phyloP scores from a whole-genome alignment of 202 grass and related monocot species.

The Hordeum pubiflorum region DNA sequence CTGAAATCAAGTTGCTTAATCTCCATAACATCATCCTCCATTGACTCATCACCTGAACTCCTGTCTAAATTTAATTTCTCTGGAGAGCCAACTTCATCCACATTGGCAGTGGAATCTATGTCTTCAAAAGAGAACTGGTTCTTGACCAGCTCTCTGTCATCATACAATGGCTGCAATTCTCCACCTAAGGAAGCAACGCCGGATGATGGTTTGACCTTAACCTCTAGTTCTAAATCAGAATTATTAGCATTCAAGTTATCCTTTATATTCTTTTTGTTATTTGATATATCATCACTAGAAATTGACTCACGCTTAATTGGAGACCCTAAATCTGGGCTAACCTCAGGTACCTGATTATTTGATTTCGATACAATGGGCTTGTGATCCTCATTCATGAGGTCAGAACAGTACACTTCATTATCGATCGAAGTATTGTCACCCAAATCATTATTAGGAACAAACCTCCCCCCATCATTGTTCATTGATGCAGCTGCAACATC shows the following conservation, averaged over 20 bases:
- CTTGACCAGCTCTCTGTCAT: slow-evolving; percentile 70
- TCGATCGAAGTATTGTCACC: not conserved
- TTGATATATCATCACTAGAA: slow-evolving; percentile 83
- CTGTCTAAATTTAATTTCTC: slow-evolving; percentile 98
- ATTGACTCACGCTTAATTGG: slow-evolving; percentile 89
- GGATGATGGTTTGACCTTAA: slow-evolving; percentile 59
- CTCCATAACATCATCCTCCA: slow-evolving; percentile 89
- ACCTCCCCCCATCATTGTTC: slow-evolving; percentile 17
- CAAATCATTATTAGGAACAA: slow-evolving; percentile 14
- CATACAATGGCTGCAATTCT: slow-evolving; percentile 57
- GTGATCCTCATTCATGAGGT: slow-evolving; percentile 38
- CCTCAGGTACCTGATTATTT: slow-evolving; percentile 90
- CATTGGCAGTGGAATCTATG: slow-evolving; percentile 53
- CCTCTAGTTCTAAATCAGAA: slow-evolving; percentile 99
- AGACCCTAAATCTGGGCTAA: slow-evolving; percentile 82
- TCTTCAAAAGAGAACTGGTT: slow-evolving; percentile 66
- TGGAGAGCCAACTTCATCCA: slow-evolving; percentile 67
- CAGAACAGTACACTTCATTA: slow-evolving; percentile 33
- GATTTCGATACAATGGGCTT: slow-evolving; percentile 27
- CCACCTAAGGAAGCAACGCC: slow-evolving; percentile 54
- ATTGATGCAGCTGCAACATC: slow-evolving; percentile 23
- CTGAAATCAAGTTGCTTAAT: slow-evolving; percentile 59
- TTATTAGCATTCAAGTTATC: slow-evolving; percentile 99
- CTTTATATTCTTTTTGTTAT: slow-evolving; percentile 91
- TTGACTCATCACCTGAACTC: slow-evolving; percentile 96